Evolutionary conservation across 2,329 filamentous ascomycete genomes (phyloP).

Genomic region (Aspergillus quadricinctus): DNA sequence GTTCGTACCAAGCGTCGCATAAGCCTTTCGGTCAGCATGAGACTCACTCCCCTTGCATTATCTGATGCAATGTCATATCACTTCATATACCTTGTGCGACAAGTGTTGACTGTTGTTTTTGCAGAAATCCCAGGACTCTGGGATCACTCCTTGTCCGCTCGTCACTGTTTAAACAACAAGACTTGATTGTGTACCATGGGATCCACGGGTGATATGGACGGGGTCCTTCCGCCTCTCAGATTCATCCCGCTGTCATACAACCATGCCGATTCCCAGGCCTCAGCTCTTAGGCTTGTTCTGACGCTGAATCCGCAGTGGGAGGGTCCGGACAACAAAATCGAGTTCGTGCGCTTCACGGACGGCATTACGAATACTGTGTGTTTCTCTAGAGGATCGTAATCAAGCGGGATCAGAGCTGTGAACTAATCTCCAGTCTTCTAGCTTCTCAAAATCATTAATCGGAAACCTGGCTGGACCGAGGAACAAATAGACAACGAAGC

Average conservation of each 20-base stretch:
- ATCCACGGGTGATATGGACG: slow-evolving; percentile 17
- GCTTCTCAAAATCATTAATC: slow-evolving; percentile 50
- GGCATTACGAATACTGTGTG: slow-evolving; percentile 91
- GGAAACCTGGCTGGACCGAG: slow-evolving; percentile 61
- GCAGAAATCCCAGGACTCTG: background rate
- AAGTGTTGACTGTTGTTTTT: background rate
- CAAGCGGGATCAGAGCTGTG: background rate
- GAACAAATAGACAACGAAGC: slow-evolving; percentile 79
- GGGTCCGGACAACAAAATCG: slow-evolving; percentile 65
- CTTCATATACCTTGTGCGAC: background rate
- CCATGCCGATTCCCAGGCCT: slow-evolving; percentile 68
- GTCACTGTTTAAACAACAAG: background rate
- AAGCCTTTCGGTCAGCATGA: background rate
- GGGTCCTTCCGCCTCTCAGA: slow-evolving; percentile 24
- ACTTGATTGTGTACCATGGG: slow-evolving; percentile 16
- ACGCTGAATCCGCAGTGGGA: slow-evolving; percentile 81
- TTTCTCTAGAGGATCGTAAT: slow-evolving; percentile 13
- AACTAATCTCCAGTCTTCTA: slow-evolving; percentile 24
- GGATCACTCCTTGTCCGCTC: background rate
- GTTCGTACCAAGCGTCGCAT: background rate
- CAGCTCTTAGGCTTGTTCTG: slow-evolving; percentile 73
- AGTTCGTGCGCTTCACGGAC: slow-evolving; percentile 90
- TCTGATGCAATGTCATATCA: background rate
- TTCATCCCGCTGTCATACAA: slow-evolving; percentile 76
- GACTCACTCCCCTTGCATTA: background rate